Evolutionary conservation across 1,139 yeast species (phyloP).

Genomic region (Diutina ranongensis): DNA sequence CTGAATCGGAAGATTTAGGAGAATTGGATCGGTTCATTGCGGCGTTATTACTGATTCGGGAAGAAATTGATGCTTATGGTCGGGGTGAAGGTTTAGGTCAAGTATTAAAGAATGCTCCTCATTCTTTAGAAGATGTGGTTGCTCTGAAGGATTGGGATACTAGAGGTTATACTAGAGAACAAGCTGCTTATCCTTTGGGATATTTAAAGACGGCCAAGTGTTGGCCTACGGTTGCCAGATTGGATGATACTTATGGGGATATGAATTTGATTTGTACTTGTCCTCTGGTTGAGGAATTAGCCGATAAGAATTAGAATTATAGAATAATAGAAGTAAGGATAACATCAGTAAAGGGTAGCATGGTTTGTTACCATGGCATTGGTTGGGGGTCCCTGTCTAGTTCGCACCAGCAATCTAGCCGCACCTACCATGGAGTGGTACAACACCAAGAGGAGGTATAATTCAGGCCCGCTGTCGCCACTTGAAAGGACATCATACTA

Average conservation of each 20-base stretch:
- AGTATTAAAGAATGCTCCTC: constrained; percentile 86
- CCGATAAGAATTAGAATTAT: constrained; percentile 11
- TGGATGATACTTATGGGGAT: constrained; percentile 93
- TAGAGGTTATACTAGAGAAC: constrained; percentile 84
- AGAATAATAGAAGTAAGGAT: no score
- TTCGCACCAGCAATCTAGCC: no score
- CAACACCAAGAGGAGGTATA: background rate
- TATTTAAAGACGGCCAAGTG: constrained; percentile 65
- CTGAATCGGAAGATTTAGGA: constrained; percentile 81
- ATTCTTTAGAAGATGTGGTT: constrained; percentile 70
- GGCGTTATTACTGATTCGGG: constrained; percentile 71
- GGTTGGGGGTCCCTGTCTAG: no score
- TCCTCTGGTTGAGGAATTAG: constrained; percentile 67
- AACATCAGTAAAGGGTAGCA: no score
- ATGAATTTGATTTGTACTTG: constrained; percentile 89
- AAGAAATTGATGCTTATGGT: constrained; percentile 71
- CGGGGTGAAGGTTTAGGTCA: constrained; percentile 56
- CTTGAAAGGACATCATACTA: constrained; percentile 31
- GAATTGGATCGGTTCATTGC: constrained; percentile 89
- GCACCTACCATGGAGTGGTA: constrained; percentile 1
- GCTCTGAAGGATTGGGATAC: constrained; percentile 55
- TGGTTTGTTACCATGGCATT: no score
- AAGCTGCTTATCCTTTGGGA: constrained; percentile 86
- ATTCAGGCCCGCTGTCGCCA: background rate
- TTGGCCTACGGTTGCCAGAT: constrained; percentile 91